phyloP scores from a whole-genome alignment of 208 protist species.

The Eutreptiella sp. region DNA sequence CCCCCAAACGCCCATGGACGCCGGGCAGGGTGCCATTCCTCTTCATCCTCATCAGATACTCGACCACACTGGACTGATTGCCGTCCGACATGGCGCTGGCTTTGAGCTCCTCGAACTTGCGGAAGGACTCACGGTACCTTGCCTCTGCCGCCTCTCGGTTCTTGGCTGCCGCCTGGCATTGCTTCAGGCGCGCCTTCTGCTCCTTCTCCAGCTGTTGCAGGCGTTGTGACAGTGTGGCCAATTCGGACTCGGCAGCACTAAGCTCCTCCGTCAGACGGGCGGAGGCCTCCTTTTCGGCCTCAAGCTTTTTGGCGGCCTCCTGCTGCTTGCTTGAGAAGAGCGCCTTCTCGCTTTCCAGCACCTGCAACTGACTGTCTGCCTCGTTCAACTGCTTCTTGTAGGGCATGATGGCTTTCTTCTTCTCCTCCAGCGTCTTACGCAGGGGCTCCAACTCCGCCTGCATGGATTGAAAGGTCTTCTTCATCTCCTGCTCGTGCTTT shows the following conservation, averaged over 20 bases:
- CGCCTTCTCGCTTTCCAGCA: conserved; percentile 23
- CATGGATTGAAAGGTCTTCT: conserved; percentile 63
- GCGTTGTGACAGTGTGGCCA: conserved; percentile 27
- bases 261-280: conserved; percentile 1
- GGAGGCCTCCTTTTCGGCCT: neutral
- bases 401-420: conserved; percentile 75
- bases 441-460: conserved; percentile 63
- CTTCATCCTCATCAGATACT: conserved; percentile 26
- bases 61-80: conserved; percentile 18
- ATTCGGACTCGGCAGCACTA: conserved; percentile 4
- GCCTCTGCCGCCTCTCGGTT: conserved; percentile 61
- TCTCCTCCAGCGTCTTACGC: conserved; percentile 79
- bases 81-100: neutral
- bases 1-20: conserved; percentile 89
- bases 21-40: conserved; percentile 34
- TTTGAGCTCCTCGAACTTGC: neutral
- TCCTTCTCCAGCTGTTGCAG: conserved; percentile 41
- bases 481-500: conserved; percentile 40
- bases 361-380: conserved; percentile 34
- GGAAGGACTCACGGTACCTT: no score
- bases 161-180: conserved; percentile 45
- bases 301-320: neutral
- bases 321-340: conserved; percentile 23
- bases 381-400: conserved; percentile 53
- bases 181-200: conserved; percentile 39